phyloP scores from a whole-genome alignment of 2,329 filamentous ascomycete genomes.

The Spiromastix sp. region DNA sequence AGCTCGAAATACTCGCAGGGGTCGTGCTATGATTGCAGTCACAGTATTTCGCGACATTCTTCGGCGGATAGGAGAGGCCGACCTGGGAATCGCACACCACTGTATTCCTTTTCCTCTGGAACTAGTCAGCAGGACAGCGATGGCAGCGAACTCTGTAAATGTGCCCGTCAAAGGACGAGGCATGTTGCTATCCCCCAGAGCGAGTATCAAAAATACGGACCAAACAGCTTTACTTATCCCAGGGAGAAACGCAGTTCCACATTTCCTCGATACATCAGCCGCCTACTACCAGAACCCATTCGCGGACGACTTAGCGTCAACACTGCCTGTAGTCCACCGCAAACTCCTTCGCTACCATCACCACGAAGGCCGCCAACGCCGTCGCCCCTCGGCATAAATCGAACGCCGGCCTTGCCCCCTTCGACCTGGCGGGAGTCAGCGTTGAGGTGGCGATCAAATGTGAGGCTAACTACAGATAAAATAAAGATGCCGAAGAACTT shows the following conservation, averaged over 20 bases:
- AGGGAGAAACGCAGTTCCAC: not conserved
- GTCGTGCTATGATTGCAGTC: no score
- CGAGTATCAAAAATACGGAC: constrained; percentile 20
- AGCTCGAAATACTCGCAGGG: not conserved
- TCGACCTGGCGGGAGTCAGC: not conserved
- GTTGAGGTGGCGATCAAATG: not conserved
- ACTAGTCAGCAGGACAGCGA: no score
- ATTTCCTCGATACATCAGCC: not conserved
- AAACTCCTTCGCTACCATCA: not conserved
- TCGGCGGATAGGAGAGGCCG: not conserved
- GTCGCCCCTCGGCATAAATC: not conserved
- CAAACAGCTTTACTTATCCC: constrained; percentile 11
- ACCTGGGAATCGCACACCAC: constrained; percentile 3
- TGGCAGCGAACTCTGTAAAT: no score
- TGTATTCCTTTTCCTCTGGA: constrained; percentile 8
- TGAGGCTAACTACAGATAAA: not conserved
- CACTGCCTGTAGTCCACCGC: no score
- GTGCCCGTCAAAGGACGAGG: constrained; percentile 2
- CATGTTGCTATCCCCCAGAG: constrained; percentile 19
- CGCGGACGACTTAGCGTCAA: no score
- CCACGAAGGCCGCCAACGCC: not conserved
- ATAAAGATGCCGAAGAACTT: not conserved
- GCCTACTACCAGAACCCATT: not conserved
- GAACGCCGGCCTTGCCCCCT: no score
- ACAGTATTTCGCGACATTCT: not conserved